phyloP scores from a whole-genome alignment of 2,329 filamentous ascomycete species.

The Aspergillus hiratsukae region DNA sequence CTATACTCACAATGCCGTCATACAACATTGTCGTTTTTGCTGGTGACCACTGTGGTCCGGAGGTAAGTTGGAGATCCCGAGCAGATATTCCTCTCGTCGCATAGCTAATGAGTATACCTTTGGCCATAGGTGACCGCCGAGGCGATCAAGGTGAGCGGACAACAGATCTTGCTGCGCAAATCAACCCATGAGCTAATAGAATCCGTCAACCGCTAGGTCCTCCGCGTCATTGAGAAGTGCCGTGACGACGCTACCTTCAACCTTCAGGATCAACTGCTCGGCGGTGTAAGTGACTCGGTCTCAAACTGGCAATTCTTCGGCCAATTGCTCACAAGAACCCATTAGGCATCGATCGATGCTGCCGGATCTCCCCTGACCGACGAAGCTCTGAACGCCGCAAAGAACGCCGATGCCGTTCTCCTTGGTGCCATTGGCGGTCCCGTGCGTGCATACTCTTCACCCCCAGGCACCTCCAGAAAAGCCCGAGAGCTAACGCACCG shows the following conservation, averaged over 20 bases:
- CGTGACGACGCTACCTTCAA: constrained; percentile 75
- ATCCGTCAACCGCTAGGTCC: constrained; percentile 51
- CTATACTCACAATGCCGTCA: constrained; percentile 54
- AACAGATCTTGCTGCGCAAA: neutral
- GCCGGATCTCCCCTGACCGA: constrained; percentile 75
- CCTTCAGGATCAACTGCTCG: constrained; percentile 82
- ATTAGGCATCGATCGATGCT: constrained; percentile 80
- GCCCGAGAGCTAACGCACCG: constrained; percentile 4
- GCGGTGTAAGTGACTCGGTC: constrained; percentile 65
- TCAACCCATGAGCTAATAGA: neutral
- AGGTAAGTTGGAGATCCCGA: constrained; percentile 53
- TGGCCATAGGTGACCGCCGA: constrained; percentile 67
- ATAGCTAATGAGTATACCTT: constrained; percentile 6
- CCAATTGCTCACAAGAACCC: neutral
- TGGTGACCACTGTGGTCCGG: constrained; percentile 80
- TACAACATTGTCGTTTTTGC: constrained; percentile 77
- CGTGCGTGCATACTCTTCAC: constrained; percentile 36
- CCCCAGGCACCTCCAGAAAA: neutral
- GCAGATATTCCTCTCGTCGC: neutral
- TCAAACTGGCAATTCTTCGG: neutral
- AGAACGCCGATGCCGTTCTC: constrained; percentile 81
- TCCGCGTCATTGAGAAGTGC: constrained; percentile 71
- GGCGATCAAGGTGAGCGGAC: constrained; percentile 66
- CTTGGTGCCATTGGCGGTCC: constrained; percentile 95
- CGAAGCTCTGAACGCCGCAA: constrained; percentile 75